These are phyloP conservation scores for Herpetospermum pedunculosum DNA, from an alignment of 306 rosid species.

Conservation along the genomic window DNA sequence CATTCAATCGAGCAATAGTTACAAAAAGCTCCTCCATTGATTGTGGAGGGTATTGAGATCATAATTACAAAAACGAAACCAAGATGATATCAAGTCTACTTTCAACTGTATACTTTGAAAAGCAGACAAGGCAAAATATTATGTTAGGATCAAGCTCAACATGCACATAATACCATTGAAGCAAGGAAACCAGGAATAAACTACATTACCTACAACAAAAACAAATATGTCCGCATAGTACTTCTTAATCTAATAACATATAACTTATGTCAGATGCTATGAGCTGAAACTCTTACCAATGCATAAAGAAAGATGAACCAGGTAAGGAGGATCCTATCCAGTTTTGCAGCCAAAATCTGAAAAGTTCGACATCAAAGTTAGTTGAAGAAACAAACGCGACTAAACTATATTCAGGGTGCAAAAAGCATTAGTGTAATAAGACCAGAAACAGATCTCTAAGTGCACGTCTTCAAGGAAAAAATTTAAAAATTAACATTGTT, in stretches of 20 bases:
- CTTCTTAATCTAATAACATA: not conserved
- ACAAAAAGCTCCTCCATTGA: no score
- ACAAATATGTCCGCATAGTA: not conserved
- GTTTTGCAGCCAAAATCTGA: constrained; percentile 97
- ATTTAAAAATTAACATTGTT: not conserved
- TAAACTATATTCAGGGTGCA: not conserved
- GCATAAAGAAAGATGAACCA: constrained; percentile 74
- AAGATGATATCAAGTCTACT: not conserved
- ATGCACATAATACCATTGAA: not conserved
- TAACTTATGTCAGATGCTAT: constrained; percentile 12
- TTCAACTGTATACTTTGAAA: not conserved
- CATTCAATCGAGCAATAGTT: no score
- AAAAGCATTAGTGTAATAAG: not conserved
- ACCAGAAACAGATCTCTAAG: not conserved
- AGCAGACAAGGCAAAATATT: not conserved
- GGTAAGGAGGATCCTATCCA: constrained; percentile 93
- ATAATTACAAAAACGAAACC: no score
- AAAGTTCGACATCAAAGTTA: constrained; percentile 13
- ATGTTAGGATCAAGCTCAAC: not conserved
- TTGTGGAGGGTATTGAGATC: no score
- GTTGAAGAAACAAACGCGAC: constrained; percentile 13
- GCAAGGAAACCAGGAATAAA: not conserved
- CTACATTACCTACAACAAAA: not conserved
- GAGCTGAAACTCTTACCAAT: constrained; percentile 44
- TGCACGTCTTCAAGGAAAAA: not conserved